Base-by-base conservation (phyloP, 1,284 basidiomycete species). In the Peniophora sp. region DNA sequence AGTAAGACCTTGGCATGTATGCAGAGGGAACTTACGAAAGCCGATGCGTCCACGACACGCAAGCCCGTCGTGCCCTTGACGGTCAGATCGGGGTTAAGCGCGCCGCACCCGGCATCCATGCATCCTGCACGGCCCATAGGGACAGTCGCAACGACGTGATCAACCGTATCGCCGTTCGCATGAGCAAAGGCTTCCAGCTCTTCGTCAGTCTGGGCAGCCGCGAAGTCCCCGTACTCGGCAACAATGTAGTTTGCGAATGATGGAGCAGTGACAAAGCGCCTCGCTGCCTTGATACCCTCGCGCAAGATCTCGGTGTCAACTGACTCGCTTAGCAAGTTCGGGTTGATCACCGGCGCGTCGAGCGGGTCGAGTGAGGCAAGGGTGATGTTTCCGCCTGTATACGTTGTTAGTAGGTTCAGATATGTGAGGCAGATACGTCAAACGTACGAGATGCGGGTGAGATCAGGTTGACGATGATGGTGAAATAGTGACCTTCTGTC, bases 81-180 rank as follows among this genome's bases (percentile, higher is more conserved):
- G 24, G 64, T 62, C 22, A 85, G 62, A 56, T 76, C 70, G 2
- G 78, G 68, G 62, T 78, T 75, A 41, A 83, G 76, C 23, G 81
- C 79, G 14, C 64, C 66, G 11, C 48, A 57, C 2, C 48, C n/a
- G 20, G 17, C 43, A n/a, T 47, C 51, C 17, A 36, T 36, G 3
- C 57, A 58, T 2, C 54, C 54, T 14, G 48, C 50, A 17, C 57
- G 52, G 5, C 57, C 55, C 65, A 69, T 66, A 15, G 54, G 53
- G 8, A 57, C 59, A 3, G 64, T 64, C 3, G 63, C 58, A 3
- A 61, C 61, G 20, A 62, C 57, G 57, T 68, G 68, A 23, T 54
- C 54, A 24, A 62, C 55, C 0, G 60, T 57, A 8, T 43, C 51
- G 0, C 60, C 54, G 10, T 53, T 57, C 14, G 49, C 50, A 10